These are phyloP conservation scores for Huntiella omanensis DNA, from an alignment of 2,329 filamentous ascomycete species.

Conservation along the genomic window DNA sequence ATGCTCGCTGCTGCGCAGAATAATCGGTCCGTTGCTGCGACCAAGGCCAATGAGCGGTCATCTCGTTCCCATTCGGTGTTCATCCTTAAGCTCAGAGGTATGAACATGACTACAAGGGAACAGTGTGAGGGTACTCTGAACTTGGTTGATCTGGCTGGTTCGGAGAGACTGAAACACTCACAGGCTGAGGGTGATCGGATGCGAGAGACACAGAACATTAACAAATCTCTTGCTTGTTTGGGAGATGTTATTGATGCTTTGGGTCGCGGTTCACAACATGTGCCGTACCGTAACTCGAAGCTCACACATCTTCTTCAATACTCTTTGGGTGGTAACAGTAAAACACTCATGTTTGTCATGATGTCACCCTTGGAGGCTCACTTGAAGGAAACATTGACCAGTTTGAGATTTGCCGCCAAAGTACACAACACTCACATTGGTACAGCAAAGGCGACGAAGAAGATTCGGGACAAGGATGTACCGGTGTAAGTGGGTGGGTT, in stretches of 20 bases:
- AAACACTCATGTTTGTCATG: conserved; percentile 99
- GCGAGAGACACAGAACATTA: conserved; percentile 94
- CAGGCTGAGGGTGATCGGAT: conserved; percentile 71
- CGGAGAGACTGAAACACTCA: conserved; percentile 74
- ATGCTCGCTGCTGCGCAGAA: conserved; percentile 65
- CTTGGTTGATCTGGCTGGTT: conserved; percentile 85
- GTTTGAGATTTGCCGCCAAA: conserved; percentile 89
- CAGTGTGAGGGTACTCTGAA: conserved; percentile 86
- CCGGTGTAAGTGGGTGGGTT: neutral
- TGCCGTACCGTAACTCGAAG: conserved; percentile 94
- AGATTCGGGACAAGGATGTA: conserved; percentile 19
- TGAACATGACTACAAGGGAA: conserved; percentile 60
- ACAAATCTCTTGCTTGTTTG: conserved; percentile 78
- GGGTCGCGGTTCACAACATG: conserved; percentile 64
- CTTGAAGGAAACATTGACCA: conserved; percentile 81
- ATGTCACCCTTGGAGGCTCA: conserved; percentile 81
- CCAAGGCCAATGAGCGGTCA: conserved; percentile 90
- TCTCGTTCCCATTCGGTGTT: conserved; percentile 94
- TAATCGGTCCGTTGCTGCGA: conserved; percentile 84
- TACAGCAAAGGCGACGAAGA: conserved; percentile 60
- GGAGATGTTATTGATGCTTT: conserved; percentile 89
- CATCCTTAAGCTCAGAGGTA: conserved; percentile 60
- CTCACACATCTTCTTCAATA: conserved; percentile 90
- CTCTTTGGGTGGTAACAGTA: conserved; percentile 83
- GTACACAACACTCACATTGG: conserved; percentile 85